Conservation (phyloP, 192 early-diverging fungal species). For the Backusella parvicylindrica region DNA sequence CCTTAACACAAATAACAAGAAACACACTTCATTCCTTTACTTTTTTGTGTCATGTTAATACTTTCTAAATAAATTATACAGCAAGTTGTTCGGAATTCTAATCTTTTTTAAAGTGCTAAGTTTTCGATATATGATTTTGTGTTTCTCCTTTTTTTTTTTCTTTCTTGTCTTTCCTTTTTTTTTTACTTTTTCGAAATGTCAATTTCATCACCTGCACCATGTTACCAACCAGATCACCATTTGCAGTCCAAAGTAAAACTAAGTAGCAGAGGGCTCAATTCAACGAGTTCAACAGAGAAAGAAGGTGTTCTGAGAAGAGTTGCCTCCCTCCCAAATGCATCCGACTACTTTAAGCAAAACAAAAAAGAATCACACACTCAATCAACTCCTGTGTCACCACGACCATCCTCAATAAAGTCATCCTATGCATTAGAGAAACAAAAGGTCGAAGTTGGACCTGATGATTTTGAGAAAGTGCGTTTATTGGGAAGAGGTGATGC, state of each 20-base stretch:
- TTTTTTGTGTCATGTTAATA: too few relatives aligned
- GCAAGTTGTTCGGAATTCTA: too few relatives aligned
- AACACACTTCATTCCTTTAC: too few relatives aligned
- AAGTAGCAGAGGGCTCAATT: background rate
- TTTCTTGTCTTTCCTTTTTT: background rate
- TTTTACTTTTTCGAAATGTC: background rate
- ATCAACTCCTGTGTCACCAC: background rate
- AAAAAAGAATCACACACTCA: background rate
- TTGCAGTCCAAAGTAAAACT: background rate
- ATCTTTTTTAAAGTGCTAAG: too few relatives aligned
- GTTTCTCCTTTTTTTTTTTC: background rate
- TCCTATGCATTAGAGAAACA: conserved; percentile 12
- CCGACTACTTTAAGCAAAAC: background rate
- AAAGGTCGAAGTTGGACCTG: conserved; percentile 1
- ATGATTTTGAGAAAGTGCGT: conserved; percentile 19
- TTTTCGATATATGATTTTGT: too few relatives aligned
- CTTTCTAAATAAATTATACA: too few relatives aligned
- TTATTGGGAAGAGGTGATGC: conserved; percentile 28
- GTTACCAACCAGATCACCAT: conserved; percentile 13
- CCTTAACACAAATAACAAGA: too few relatives aligned
- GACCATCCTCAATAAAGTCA: background rate
- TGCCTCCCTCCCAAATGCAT: background rate
- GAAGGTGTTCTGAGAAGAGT: background rate
- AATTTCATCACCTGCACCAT: conserved; percentile 19
- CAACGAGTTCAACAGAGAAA: background rate